Evolutionary conservation across 371 early-diverging fungal genomes (phyloP).

Genomic region (Dinochytrium kinnereticum): DNA sequence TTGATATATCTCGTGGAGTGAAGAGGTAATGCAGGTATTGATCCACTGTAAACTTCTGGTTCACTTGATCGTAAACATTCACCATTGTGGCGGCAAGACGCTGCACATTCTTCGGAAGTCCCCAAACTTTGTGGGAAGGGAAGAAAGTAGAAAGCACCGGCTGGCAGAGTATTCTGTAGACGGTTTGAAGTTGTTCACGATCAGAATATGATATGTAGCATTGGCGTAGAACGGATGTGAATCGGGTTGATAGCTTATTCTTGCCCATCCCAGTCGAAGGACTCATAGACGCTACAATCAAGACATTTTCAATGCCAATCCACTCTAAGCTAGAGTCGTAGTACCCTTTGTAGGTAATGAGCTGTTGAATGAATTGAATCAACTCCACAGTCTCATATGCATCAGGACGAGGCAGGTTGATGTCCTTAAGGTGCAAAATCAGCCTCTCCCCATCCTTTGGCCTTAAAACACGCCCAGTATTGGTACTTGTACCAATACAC

Average conservation of each 20-base stretch:
- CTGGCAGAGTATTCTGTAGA: constrained; percentile 44
- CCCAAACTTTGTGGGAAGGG: constrained; percentile 46
- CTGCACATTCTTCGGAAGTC: constrained; percentile 45
- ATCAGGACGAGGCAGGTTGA: constrained; percentile 59
- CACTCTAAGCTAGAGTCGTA: constrained; percentile 57
- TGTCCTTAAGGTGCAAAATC: constrained; percentile 58
- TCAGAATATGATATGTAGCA: constrained; percentile 50
- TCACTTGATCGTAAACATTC: constrained; percentile 45
- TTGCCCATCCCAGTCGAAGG: constrained; percentile 49
- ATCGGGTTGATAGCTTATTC: constrained; percentile 51
- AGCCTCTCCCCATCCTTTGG: constrained; percentile 56
- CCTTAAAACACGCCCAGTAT: constrained; percentile 50
- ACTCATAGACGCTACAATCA: constrained; percentile 61
- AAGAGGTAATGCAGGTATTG: constrained; percentile 52
- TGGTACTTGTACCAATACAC: constrained; percentile 50
- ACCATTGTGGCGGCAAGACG: constrained; percentile 51
- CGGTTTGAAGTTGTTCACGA: constrained; percentile 46
- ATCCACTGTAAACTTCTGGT: constrained; percentile 52
- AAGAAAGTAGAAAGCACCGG: constrained; percentile 37
- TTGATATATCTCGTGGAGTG: constrained; percentile 56
- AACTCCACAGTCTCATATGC: constrained; percentile 60
- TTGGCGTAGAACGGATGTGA: constrained; percentile 50
- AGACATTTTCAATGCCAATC: constrained; percentile 58
- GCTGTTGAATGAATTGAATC: constrained; percentile 58
- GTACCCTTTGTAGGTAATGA: constrained; percentile 59